Conservation (phyloP, 1,284 basidiomycete genomes). For the Sporisorium reilianum region DNA sequence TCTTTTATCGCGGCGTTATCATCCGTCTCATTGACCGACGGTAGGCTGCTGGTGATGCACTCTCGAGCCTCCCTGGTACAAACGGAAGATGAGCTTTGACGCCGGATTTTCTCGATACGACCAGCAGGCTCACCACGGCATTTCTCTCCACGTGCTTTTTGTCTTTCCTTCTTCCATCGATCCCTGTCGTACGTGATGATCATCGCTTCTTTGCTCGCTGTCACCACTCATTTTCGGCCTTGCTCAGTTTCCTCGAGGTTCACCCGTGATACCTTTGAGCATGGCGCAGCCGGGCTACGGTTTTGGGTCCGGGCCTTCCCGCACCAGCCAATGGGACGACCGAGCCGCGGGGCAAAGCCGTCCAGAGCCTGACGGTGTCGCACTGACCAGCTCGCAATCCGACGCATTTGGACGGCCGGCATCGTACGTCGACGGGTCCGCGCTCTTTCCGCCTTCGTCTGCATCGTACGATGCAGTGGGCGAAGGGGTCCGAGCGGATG, state of each 20-base stretch:
- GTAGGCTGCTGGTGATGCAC: not conserved
- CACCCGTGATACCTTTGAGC: not conserved
- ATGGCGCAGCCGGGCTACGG: slow-evolving; percentile 32
- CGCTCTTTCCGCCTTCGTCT: slow-evolving; percentile 15
- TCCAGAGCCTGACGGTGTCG: slow-evolving; percentile 11
- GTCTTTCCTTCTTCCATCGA: not conserved
- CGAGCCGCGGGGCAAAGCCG: slow-evolving; percentile 11
- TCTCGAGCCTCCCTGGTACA: not conserved
- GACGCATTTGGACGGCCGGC: slow-evolving; percentile 12
- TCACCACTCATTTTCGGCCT: not conserved
- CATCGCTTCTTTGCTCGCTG: not conserved
- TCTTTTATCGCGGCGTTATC: slow-evolving; percentile 1
- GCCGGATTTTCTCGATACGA: not conserved
- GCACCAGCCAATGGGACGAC: slow-evolving; percentile 25
- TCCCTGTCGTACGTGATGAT: not conserved
- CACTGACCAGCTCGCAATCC: slow-evolving; percentile 1
- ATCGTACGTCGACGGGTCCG: slow-evolving; percentile 18
- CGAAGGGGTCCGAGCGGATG: slow-evolving; percentile 8
- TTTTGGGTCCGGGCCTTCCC: slow-evolving; percentile 22
- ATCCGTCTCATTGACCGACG: not conserved
- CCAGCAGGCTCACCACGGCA: not conserved
- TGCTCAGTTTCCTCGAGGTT: slow-evolving; percentile 9
- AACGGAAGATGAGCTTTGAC: slow-evolving; percentile 1
- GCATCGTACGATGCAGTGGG: slow-evolving; percentile 24
- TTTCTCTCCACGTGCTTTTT: not conserved